A percentile compares a stretch with the other conserved stretches of the same genome.
Conservation (phyloP, 257 asterid genomes). For the Gynochthodes officinalis region DNA sequence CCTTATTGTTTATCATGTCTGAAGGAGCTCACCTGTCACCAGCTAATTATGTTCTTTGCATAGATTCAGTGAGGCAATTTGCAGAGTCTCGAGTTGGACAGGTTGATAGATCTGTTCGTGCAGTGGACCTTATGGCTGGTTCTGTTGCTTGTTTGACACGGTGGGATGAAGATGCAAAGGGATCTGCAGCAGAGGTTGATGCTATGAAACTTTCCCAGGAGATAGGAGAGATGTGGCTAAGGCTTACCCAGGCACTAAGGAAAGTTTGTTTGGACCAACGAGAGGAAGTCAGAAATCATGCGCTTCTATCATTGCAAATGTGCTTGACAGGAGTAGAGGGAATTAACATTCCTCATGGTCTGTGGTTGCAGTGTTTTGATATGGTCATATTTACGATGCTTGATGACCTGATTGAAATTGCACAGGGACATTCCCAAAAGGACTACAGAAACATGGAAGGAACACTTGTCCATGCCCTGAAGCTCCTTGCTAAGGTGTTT, state of each 20-base stretch:
- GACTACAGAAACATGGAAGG: slow-evolving; percentile 89
- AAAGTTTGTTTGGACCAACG: slow-evolving; percentile 93
- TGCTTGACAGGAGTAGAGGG: slow-evolving; percentile 77
- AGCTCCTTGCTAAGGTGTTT: slow-evolving; percentile 65
- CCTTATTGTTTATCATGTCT: slow-evolving; percentile 71
- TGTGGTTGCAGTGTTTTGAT: slow-evolving; percentile 87
- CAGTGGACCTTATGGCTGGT: slow-evolving; percentile 82
- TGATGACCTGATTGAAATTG: slow-evolving; percentile 80
- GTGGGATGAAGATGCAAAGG: slow-evolving; percentile 79
- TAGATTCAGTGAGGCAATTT: slow-evolving; percentile 84
- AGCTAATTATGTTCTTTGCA: slow-evolving; percentile 66
- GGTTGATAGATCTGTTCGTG: slow-evolving; percentile 69
- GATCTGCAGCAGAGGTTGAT: slow-evolving; percentile 62
- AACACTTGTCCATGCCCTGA: slow-evolving; percentile 76
- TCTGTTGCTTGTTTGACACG: slow-evolving; percentile 59
- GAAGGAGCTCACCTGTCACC: slow-evolving; percentile 88
- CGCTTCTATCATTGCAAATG: slow-evolving; percentile 63
- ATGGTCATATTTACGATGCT: slow-evolving; percentile 84
- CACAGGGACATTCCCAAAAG: slow-evolving; percentile 83
- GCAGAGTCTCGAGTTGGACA: slow-evolving; percentile 96
- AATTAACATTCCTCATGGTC: slow-evolving; percentile 48
- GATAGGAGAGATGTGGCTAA: slow-evolving; percentile 95
- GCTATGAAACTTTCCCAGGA: slow-evolving; percentile 66
- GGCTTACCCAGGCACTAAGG: slow-evolving; percentile 84
- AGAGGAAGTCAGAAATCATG: slow-evolving; percentile 91